Base-by-base conservation (phyloP, 495 filamentous ascomycete genomes). In the Neurospora intermedia region DNA sequence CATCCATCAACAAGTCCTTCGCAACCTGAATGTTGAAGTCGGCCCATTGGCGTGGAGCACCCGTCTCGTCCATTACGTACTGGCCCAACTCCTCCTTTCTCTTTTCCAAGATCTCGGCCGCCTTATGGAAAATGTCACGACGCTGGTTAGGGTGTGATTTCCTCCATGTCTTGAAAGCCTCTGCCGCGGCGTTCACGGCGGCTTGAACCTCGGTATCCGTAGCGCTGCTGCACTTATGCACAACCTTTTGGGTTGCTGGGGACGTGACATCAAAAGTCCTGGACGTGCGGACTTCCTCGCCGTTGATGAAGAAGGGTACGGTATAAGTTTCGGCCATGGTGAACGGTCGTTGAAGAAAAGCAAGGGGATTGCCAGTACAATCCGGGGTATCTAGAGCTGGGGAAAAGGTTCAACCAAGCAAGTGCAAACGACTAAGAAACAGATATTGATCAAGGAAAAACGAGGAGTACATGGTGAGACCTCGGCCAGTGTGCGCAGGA, bases 281-380 rank as follows among this genome's bases (percentile, higher is more conserved):
- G 11, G 86, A 77, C 35, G 88, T 88, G 69, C 84, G 83, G 70
- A 88, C 81, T 72, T 92, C 89, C 78, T 91, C 84, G 81, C 91
- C 91, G 75, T 90, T 88, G 83, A 95, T 92, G 71, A 91, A 85
- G 76, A 96, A 89, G 46, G 93, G 93, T 27, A 92, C 82, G 2
- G 80, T 80, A 75, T 82, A 81, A 46, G 66, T 48, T 45, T 74
- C 38, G 43, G 71, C 74, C 74, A 76, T 79, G 73, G 40, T 39
- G 70, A 31, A 31, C 43, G 71, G 66, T 38, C 4, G 48, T 59
- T 31, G 23, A 13, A 16, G 3, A 23, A 31, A 62, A 62, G 27
- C 54, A 35, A 62, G 27, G 27, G 54, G 23, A 62, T 35, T 13
- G 54, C 54, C 54, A 62, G 27, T 13, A 62, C 54, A 62, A 35